phyloP scores from a whole-genome alignment of 805 yeast species.

The Helenozyma baotianmanensis region DNA sequence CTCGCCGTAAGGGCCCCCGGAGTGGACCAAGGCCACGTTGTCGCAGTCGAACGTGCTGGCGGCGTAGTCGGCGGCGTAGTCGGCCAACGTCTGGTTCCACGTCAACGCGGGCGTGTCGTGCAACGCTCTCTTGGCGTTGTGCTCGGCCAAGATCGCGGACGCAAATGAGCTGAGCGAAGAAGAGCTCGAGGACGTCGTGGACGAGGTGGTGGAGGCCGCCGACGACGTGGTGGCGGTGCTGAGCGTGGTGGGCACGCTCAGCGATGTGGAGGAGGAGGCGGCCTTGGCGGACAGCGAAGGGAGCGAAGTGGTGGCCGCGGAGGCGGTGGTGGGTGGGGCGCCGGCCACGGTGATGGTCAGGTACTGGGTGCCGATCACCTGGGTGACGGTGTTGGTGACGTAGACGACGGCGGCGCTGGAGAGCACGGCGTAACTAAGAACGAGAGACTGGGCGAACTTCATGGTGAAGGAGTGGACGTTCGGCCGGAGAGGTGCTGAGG shows the following conservation, averaged over 20 bases:
- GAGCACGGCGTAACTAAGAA: slow-evolving; percentile 6
- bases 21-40: slow-evolving; percentile 59
- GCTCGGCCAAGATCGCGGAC: slow-evolving; percentile 29
- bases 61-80: slow-evolving; percentile 44
- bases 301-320: slow-evolving; percentile 1
- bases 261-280: neutral
- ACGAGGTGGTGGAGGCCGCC: slow-evolving; percentile 1
- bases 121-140: slow-evolving; percentile 35
- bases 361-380: slow-evolving; percentile 8
- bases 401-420: slow-evolving; percentile 10
- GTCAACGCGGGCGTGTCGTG: slow-evolving; percentile 25
- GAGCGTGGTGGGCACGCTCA: slow-evolving; percentile 1
- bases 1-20: slow-evolving; percentile 69
- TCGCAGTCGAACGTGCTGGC: slow-evolving; percentile 44
- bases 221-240: slow-evolving; percentile 3
- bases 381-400: slow-evolving; percentile 6
- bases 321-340: slow-evolving; percentile 6
- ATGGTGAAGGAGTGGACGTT: slow-evolving; percentile 1
- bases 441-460: slow-evolving; percentile 6
- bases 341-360: slow-evolving; percentile 8
- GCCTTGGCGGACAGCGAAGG: neutral
- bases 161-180: slow-evolving; percentile 18
- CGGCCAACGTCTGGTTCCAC: slow-evolving; percentile 32
- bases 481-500: too few relatives aligned
- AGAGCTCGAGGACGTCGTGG: slow-evolving; percentile 3